Conservation (phyloP, 805 yeast species). For the Wickerhamiella sergipiensis region DNA sequence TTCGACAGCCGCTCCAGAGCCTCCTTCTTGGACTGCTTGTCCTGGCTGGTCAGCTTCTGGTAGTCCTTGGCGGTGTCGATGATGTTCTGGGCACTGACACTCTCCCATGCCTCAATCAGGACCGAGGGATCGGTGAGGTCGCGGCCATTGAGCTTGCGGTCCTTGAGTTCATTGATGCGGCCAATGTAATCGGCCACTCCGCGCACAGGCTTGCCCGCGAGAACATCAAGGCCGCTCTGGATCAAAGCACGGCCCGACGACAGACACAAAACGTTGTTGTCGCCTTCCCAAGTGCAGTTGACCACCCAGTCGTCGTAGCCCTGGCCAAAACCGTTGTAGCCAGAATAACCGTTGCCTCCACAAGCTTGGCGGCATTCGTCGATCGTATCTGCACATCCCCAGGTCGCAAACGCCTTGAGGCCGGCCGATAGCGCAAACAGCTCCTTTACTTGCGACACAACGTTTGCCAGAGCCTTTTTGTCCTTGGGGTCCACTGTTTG, state of each 20-base stretch:
- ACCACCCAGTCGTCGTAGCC: constrained; percentile 92
- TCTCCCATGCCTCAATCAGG: constrained; percentile 27
- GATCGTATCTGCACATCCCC: constrained; percentile 68
- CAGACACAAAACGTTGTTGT: constrained; percentile 73
- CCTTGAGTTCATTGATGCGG: constrained; percentile 4
- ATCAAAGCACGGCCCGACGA: constrained; percentile 70
- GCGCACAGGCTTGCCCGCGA: constrained; percentile 33
- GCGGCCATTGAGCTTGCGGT: constrained; percentile 14
- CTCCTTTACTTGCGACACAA: constrained; percentile 52
- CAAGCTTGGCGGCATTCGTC: constrained; percentile 88
- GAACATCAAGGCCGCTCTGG: constrained; percentile 32
- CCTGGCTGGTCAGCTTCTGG: constrained; percentile 8
- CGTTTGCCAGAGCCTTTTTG: constrained; percentile 33
- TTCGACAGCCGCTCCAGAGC: constrained; percentile 30
- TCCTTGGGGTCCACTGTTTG: constrained; percentile 28
- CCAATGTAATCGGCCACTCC: constrained; percentile 25
- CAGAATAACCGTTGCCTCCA: constrained; percentile 93
- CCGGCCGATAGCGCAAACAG: constrained; percentile 78
- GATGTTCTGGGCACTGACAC: constrained; percentile 24
- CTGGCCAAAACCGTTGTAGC: constrained; percentile 84
- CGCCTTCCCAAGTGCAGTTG: constrained; percentile 98
- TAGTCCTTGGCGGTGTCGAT: constrained; percentile 24
- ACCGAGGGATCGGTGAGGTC: constrained; percentile 19
- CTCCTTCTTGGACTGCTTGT: constrained; percentile 14
- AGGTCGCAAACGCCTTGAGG: constrained; percentile 77